Evolutionary conservation across 306 rosid genomes (phyloP).

Genomic region (Rubus parviflorus): DNA sequence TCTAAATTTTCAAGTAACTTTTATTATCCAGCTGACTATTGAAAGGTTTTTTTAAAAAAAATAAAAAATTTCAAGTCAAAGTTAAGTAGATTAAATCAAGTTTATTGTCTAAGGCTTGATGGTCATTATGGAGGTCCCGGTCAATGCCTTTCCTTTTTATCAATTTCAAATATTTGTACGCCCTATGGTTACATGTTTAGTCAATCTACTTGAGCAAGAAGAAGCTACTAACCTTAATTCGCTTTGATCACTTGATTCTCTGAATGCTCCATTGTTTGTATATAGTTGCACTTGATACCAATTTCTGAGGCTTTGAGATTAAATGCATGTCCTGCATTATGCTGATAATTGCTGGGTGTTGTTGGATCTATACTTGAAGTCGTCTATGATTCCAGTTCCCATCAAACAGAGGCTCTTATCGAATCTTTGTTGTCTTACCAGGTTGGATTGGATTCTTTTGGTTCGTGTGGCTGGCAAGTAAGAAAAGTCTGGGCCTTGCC

Average conservation of each 20-base stretch:
- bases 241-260: neutral
- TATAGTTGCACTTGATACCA: neutral
- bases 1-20: neutral
- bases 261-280: neutral
- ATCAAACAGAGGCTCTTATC: neutral
- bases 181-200: neutral
- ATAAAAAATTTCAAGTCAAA: neutral
- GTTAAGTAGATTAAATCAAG: neutral
- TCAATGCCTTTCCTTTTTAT: neutral
- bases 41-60: neutral
- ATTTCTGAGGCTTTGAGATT: neutral
- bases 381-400: neutral
- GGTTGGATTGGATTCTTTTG: conserved; percentile 84
- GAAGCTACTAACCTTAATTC: neutral
- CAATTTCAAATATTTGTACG: neutral
- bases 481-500: conserved; percentile 58
- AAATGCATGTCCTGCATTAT: neutral
- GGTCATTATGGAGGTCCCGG: neutral
- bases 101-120: neutral
- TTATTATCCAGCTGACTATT: neutral
- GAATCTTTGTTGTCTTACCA: conserved; percentile 17
- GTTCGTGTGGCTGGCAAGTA: conserved; percentile 53
- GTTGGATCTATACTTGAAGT: neutral
- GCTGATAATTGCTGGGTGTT: conserved; percentile 3
- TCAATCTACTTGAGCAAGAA: neutral